Conservation (phyloP, 1,284 basidiomycete genomes). For the Trametes hirsuta region DNA sequence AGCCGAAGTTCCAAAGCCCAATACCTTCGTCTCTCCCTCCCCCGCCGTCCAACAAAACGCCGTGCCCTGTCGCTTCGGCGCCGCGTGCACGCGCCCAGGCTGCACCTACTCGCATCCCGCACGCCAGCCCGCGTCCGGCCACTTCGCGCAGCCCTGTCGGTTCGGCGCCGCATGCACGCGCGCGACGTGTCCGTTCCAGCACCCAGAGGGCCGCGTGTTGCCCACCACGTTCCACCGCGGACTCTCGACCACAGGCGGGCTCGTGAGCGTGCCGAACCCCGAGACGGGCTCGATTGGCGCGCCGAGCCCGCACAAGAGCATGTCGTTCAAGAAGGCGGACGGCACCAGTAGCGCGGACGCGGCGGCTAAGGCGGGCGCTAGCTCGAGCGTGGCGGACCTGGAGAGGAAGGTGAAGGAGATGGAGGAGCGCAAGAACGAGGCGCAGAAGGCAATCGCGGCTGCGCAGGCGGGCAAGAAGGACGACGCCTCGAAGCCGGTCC, state of each 20-base stretch:
- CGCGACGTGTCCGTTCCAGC: conserved; percentile 74
- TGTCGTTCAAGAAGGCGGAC: conserved; percentile 67
- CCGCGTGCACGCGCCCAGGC: conserved; percentile 71
- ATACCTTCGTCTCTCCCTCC: conserved; percentile 32
- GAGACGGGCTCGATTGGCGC: conserved; percentile 65
- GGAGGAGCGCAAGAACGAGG: conserved; percentile 58
- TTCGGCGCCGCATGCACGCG: conserved; percentile 82
- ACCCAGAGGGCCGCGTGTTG: conserved; percentile 78
- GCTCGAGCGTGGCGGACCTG: conserved; percentile 54
- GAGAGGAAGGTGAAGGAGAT: conserved; percentile 63
- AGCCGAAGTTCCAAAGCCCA: conserved; percentile 47
- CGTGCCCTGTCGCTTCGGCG: conserved; percentile 74
- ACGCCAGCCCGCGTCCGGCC: conserved; percentile 22
- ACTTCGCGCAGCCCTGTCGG: conserved; percentile 60
- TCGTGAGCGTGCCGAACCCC: conserved; percentile 62
- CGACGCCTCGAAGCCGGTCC: conserved; percentile 50
- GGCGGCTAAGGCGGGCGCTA: conserved; percentile 52
- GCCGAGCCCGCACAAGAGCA: conserved; percentile 64
- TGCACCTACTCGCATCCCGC: conserved; percentile 71
- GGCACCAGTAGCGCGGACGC: conserved; percentile 65
- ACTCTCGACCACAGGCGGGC: conserved; percentile 56
- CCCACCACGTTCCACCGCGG: conserved; percentile 79
- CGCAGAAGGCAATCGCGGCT: conserved; percentile 51
- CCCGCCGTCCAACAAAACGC: conserved; percentile 31
- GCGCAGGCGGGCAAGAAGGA: conserved; percentile 62